Conservation (phyloP, 1,139 yeast species). For the Candida sp. region DNA sequence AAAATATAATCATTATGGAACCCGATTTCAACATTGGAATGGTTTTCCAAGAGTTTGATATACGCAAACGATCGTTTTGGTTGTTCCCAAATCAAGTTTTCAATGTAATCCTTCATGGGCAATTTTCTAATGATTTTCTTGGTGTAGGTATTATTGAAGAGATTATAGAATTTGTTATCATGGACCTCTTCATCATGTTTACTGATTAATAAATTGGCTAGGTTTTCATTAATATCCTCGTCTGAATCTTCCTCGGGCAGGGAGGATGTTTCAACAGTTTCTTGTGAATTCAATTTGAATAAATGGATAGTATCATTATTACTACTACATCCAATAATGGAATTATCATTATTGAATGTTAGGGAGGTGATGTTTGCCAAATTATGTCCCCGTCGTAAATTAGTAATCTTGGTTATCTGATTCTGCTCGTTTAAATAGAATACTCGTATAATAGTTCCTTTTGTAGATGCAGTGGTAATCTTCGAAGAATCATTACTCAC, state of each 20-base stretch:
- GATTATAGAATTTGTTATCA: slow-evolving; percentile 10
- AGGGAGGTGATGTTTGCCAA: slow-evolving; percentile 54
- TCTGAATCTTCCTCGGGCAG: slow-evolving; percentile 11
- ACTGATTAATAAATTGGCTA: slow-evolving; percentile 38
- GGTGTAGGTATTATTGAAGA: slow-evolving; percentile 33
- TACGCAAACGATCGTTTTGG: slow-evolving; percentile 44
- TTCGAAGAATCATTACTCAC: slow-evolving; percentile 50
- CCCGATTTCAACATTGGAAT: slow-evolving; percentile 35
- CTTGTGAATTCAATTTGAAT: slow-evolving; percentile 40
- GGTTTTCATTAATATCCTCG: slow-evolving; percentile 42
- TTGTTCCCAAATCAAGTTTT: slow-evolving; percentile 43
- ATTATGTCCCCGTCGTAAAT: slow-evolving; percentile 70
- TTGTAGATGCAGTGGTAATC: slow-evolving; percentile 66
- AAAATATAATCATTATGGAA: slow-evolving; percentile 30
- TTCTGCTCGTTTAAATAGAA: slow-evolving; percentile 16
- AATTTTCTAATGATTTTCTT: slow-evolving; percentile 35
- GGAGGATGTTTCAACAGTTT: slow-evolving; percentile 5
- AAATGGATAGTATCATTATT: slow-evolving; percentile 70
- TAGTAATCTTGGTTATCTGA: slow-evolving; percentile 33
- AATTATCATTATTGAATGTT: slow-evolving; percentile 48
- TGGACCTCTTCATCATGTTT: slow-evolving; percentile 14
- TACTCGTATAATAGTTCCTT: slow-evolving; percentile 71
- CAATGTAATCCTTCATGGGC: slow-evolving; percentile 42
- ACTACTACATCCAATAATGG: slow-evolving; percentile 62
- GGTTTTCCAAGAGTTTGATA: slow-evolving; percentile 34